phyloP scores from a whole-genome alignment of 495 filamentous ascomycete species.

The Diplogelasinospora grovesii region DNA sequence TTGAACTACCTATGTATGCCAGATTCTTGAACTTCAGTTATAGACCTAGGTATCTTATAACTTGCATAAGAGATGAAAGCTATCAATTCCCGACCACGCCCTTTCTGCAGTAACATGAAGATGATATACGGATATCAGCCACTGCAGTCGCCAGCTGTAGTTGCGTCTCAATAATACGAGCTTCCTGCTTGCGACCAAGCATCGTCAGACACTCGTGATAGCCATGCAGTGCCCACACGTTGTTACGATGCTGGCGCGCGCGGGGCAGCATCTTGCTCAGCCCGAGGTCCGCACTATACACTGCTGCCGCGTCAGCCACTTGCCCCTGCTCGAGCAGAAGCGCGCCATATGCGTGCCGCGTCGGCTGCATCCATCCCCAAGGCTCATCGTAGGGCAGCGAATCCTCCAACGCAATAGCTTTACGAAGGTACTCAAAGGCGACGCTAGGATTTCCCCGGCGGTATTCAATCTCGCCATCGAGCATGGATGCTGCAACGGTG shows the following conservation, averaged over 20 bases:
- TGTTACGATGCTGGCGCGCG: constrained; percentile 54
- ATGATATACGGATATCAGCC: constrained; percentile 53
- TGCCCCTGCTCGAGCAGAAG: constrained; percentile 55
- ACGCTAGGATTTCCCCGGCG: constrained; percentile 46
- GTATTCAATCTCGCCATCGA: constrained; percentile 64
- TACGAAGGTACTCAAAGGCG: constrained; percentile 49
- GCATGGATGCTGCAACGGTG: constrained; percentile 52
- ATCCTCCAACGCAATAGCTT: constrained; percentile 49
- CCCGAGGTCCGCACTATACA: constrained; percentile 59
- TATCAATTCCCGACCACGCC: no score
- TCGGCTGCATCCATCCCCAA: constrained; percentile 66
- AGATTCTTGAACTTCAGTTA: no score
- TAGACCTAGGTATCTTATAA: no score
- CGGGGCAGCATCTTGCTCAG: constrained; percentile 48
- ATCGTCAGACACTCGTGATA: constrained; percentile 55
- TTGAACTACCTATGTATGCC: no score
- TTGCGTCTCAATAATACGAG: constrained; percentile 40
- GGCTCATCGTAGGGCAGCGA: constrained; percentile 59
- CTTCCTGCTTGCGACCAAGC: constrained; percentile 44
- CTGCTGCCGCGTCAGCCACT: constrained; percentile 45
- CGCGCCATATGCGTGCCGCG: constrained; percentile 58
- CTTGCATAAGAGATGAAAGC: no score
- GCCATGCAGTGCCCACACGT: constrained; percentile 64
- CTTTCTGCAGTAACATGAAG: constrained; percentile 57
- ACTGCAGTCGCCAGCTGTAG: constrained; percentile 43